phyloP scores from a whole-genome alignment of 805 yeast genomes.

The Suhomyces vadensis region DNA sequence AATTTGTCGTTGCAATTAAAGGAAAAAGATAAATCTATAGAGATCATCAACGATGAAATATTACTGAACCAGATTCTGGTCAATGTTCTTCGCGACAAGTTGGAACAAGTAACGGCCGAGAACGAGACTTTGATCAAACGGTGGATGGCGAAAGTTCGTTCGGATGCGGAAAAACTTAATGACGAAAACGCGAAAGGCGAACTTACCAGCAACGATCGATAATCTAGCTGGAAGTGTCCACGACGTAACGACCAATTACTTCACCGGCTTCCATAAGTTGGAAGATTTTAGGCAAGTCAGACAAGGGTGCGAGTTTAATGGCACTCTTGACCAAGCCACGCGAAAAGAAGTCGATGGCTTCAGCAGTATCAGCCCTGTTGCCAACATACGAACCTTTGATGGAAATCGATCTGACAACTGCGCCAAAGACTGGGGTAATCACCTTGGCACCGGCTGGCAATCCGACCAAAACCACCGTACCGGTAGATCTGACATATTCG shows the following conservation, averaged over 20 bases:
- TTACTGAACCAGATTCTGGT: constrained; percentile 60
- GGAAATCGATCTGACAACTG: constrained; percentile 42
- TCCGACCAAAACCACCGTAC: constrained; percentile 47
- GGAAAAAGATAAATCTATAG: constrained; percentile 59
- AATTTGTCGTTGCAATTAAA: constrained; percentile 28
- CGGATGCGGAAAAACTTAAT: constrained; percentile 63
- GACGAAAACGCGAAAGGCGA: constrained; percentile 35
- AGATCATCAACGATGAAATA: constrained; percentile 65
- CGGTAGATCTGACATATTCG: constrained; percentile 40
- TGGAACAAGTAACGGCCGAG: constrained; percentile 45
- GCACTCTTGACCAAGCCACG: constrained; percentile 46
- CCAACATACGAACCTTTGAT: constrained; percentile 48
- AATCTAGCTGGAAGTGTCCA: constrained; percentile 39
- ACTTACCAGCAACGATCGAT: neutral
- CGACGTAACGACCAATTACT: constrained; percentile 47
- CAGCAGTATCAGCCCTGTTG: constrained; percentile 48
- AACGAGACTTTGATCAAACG: constrained; percentile 50
- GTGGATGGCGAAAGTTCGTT: constrained; percentile 43
- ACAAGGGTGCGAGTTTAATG: constrained; percentile 42
- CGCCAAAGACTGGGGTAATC: constrained; percentile 37
- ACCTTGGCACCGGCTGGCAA: constrained; percentile 48
- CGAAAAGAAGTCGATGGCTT: constrained; percentile 46
- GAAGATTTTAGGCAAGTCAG: constrained; percentile 41
- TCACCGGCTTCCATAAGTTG: constrained; percentile 43
- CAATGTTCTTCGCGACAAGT: constrained; percentile 43